Evolutionary conservation across 257 asterid species (phyloP).

Genomic region (Solanum pinnatisectum): DNA sequence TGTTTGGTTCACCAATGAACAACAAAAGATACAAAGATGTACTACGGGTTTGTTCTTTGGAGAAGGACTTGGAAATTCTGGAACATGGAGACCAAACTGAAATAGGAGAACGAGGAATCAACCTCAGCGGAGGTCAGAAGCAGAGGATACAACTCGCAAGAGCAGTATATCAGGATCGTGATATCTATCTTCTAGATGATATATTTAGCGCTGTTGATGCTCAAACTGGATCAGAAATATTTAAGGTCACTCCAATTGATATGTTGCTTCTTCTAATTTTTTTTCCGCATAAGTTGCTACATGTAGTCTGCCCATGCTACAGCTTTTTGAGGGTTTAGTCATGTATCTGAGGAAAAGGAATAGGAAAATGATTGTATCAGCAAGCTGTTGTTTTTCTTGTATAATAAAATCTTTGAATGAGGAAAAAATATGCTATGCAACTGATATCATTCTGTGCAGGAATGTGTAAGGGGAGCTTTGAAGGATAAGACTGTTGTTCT

Average conservation of each 20-base stretch:
- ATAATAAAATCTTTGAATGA: not conserved
- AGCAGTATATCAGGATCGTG: constrained; percentile 69
- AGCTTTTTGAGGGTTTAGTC: not conserved
- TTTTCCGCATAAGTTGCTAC: not conserved
- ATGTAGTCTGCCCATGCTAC: not conserved
- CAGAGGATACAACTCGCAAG: constrained; percentile 76
- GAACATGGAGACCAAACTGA: constrained; percentile 63
- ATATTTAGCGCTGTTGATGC: constrained; percentile 92
- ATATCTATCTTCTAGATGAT: constrained; percentile 65
- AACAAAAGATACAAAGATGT: constrained; percentile 36
- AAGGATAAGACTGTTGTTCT: constrained; percentile 52
- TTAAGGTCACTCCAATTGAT: constrained; percentile 35
- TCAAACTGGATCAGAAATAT: constrained; percentile 74
- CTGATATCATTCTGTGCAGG: constrained; percentile 26
- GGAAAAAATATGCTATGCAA: not conserved
- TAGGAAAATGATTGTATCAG: not conserved
- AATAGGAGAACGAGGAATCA: constrained; percentile 75
- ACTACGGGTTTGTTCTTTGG: constrained; percentile 43
- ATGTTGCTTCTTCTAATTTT: not conserved
- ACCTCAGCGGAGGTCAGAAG: constrained; percentile 84
- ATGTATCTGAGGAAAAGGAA: not conserved
- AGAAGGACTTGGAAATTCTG: constrained; percentile 56
- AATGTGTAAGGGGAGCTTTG: constrained; percentile 52
- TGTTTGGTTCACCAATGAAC: constrained; percentile 61
- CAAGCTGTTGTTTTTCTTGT: not conserved